A percentile compares a stretch with the other conserved stretches of the same genome.
phyloP scores from a whole-genome alignment of 805 yeast species.

The Yarrowia alimentaria region DNA sequence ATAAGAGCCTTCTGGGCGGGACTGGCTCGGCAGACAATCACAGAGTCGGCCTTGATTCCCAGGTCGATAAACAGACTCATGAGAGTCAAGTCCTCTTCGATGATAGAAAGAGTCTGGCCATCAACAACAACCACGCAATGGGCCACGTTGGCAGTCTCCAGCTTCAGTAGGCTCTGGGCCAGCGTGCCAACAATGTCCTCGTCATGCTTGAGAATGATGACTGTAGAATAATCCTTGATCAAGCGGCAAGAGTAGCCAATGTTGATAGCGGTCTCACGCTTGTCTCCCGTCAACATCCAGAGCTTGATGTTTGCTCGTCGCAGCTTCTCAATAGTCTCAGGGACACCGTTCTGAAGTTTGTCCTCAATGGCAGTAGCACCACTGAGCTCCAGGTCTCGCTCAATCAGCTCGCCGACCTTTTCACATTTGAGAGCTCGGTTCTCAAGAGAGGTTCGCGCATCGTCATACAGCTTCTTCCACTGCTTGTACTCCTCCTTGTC shows the following conservation, averaged over 20 bases:
- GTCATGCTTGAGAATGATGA: conserved; percentile 59
- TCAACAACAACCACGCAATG: conserved; percentile 94
- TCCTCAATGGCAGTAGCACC: conserved; percentile 99
- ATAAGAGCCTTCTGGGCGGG: conserved; percentile 94
- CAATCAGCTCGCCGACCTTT: conserved; percentile 68
- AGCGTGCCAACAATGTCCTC: conserved; percentile 61
- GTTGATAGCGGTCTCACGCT: conserved; percentile 95
- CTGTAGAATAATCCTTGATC: conserved; percentile 89
- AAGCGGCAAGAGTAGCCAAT: conserved; percentile 93
- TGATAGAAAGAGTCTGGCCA: conserved; percentile 75
- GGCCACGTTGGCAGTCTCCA: conserved; percentile 73
- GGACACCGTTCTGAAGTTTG: conserved; percentile 93
- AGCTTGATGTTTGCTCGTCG: conserved; percentile 89
- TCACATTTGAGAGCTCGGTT: conserved; percentile 69
- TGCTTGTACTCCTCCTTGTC: conserved; percentile 53
- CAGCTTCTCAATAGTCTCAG: conserved; percentile 88
- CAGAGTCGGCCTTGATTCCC: conserved; percentile 85
- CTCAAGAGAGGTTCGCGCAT: conserved; percentile 72
- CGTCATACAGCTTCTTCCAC: conserved; percentile 68
- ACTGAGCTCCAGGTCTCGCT: conserved; percentile 60
- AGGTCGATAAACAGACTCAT: conserved; percentile 78
- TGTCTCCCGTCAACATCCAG: conserved; percentile 99
- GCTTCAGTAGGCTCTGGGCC: conserved; percentile 70
- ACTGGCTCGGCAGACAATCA: conserved; percentile 92
- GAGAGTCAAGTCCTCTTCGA: conserved; percentile 71